phyloP scores from a whole-genome alignment of 129 eudicot species.

The Saposhnikovia divaricata region DNA sequence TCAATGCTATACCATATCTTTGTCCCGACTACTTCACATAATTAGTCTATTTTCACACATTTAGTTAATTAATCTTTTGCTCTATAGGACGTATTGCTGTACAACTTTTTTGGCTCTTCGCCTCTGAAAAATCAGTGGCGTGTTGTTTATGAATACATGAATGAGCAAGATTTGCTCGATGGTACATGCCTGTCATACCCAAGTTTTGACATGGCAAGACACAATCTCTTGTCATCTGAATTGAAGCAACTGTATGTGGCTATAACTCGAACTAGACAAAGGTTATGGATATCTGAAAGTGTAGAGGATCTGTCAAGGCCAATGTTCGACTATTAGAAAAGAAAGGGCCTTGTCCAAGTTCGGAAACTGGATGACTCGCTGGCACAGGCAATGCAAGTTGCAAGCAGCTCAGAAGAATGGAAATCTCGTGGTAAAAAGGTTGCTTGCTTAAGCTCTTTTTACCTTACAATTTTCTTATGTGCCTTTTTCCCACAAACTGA shows the following conservation, averaged over 20 bases:
- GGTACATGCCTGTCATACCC: slow-evolving; percentile 29
- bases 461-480: background rate
- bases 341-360: slow-evolving; percentile 44
- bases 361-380: slow-evolving; percentile 55
- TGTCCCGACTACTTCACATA: background rate
- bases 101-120: slow-evolving; percentile 75
- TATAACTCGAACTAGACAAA: slow-evolving; percentile 75
- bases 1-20: background rate
- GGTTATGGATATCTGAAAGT: slow-evolving; percentile 76
- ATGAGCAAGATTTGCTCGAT: slow-evolving; percentile 26
- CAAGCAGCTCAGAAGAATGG: slow-evolving; percentile 80
- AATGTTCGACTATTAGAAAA: slow-evolving; percentile 73
- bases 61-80: background rate
- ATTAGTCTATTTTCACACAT: background rate
- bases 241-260: slow-evolving; percentile 72
- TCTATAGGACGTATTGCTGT: slow-evolving; percentile 64
- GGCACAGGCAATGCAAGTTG: slow-evolving; percentile 66
- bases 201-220: slow-evolving; percentile 36
- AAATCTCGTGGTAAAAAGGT: slow-evolving; percentile 62
- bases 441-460: background rate
- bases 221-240: slow-evolving; percentile 63
- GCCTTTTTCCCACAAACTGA: background rate
- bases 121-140: slow-evolving; percentile 66
- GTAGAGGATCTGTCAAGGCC: slow-evolving; percentile 55
- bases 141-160: slow-evolving; percentile 60